Evolutionary conservation across 108 stramenopile species (phyloP).

Genomic region (Nitzschia palea): DNA sequence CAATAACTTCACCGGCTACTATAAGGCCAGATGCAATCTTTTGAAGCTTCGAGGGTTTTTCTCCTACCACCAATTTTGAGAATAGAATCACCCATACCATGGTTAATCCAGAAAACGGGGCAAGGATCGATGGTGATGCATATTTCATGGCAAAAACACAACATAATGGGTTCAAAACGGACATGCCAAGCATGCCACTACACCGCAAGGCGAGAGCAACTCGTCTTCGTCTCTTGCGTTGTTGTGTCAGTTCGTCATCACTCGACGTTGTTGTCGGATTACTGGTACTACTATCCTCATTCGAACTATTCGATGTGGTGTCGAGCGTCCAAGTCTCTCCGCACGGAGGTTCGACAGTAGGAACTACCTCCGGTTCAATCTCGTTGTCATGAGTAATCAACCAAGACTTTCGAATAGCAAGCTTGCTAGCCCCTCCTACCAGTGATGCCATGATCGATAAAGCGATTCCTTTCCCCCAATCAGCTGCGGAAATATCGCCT

Average conservation of each 20-base stretch:
- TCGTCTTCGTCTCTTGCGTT: background rate
- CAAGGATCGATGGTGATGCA: slow-evolving; percentile 81
- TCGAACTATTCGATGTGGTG: background rate
- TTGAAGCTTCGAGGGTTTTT: slow-evolving; percentile 53
- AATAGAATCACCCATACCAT: slow-evolving; percentile 84
- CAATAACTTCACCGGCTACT: slow-evolving; percentile 71
- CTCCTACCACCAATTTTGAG: slow-evolving; percentile 49
- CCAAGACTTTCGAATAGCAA: slow-evolving; percentile 84
- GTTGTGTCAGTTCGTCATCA: background rate
- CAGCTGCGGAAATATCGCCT: slow-evolving; percentile 45
- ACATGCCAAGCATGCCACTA: slow-evolving; percentile 83
- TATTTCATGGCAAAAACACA: slow-evolving; percentile 85
- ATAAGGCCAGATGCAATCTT: slow-evolving; percentile 67
- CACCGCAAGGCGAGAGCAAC: slow-evolving; percentile 20
- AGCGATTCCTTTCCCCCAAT: slow-evolving; percentile 75
- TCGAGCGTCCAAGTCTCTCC: background rate
- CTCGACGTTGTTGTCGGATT: background rate
- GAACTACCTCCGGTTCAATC: background rate
- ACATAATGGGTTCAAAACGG: slow-evolving; percentile 73
- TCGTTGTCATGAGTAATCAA: slow-evolving; percentile 28
- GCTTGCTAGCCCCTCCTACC: slow-evolving; percentile 75
- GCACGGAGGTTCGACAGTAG: background rate
- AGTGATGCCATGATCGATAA: slow-evolving; percentile 73
- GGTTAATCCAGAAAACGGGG: slow-evolving; percentile 85
- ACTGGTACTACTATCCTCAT: background rate